Base-by-base conservation (phyloP, 805 yeast genomes). In the Saturnispora sanitii region DNA sequence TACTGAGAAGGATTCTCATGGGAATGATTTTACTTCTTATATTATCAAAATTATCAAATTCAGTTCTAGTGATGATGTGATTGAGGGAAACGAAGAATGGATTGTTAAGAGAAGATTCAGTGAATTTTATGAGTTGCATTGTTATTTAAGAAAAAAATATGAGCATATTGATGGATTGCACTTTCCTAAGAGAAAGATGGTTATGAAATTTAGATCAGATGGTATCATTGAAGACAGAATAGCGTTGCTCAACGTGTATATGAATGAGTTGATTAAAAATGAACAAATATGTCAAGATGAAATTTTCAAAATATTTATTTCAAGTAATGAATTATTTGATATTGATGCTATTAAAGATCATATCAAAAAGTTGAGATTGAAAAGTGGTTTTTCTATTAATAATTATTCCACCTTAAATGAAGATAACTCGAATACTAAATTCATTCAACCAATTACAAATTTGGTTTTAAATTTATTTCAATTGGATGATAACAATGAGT, bases 71-170 rank as follows among this genome's bases (percentile, higher is more conserved):
- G 51, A 54, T 39, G 50, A 55, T 39, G 43, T 48, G 4, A 43
- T 72, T 3, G 55, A 62, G 6, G 67, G 70, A 4, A 65, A 73
- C 2, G 85, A 88, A 0, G 82, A 85, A 0, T 90, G 96, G 96
- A 76, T 84, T 40, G 82, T 87, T n/a, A 90, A 95, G 0, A 64
- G 96, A 49, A 66, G 97, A 43, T 88, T 78, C 54, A 83, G 83
- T 50, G 96, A 90, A 54, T 88, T 88, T 57, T 77, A 69, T 58
- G 73, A 71, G 46, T 64, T 88, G 26, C 77, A 88, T 53, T 75
- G 74, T 45, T 77, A 82, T 46, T 60, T 88, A 49, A 73, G 68
- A 42, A 56, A 58, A 2, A 64, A 60, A 33, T 79, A 77, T 49
- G 70, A 77, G 0, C 64, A 60, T 35, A 77, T 80, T 2, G 58